Conservation (phyloP, 2,329 filamentous ascomycete species). For the Aspergillus amoenus region DNA sequence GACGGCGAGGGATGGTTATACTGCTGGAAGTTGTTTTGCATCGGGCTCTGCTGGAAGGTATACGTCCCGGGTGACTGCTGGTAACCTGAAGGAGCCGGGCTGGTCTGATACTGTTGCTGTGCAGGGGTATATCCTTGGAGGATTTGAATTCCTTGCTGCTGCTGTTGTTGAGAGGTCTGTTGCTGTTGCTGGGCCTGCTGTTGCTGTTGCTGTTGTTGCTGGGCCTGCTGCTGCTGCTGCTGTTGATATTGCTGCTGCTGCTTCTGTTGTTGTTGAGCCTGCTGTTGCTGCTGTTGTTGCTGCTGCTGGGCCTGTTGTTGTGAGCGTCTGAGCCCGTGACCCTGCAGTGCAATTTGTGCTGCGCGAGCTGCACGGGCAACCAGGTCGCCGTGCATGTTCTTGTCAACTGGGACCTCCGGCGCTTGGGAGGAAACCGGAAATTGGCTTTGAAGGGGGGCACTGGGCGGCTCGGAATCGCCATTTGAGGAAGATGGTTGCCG, state of each 20-base stretch:
- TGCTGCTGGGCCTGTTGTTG: slow-evolving; percentile 35
- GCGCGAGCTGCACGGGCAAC: slow-evolving; percentile 49
- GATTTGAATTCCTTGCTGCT: slow-evolving; percentile 32
- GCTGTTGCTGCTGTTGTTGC: slow-evolving; percentile 32
- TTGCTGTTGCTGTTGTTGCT: slow-evolving; percentile 23
- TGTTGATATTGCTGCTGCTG: slow-evolving; percentile 27
- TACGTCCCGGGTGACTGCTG: slow-evolving; percentile 32
- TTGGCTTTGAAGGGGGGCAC: slow-evolving; percentile 42
- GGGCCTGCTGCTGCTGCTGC: slow-evolving; percentile 33
- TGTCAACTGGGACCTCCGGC: slow-evolving; percentile 40
- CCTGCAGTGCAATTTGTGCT: slow-evolving; percentile 49
- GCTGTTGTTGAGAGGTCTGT: slow-evolving; percentile 5
- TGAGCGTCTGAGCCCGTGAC: slow-evolving; percentile 38
- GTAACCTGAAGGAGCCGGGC: slow-evolving; percentile 37
- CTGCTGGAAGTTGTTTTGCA: slow-evolving; percentile 43
- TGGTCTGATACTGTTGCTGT: slow-evolving; percentile 36
- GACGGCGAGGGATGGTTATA: slow-evolving; percentile 37
- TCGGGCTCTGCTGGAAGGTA: slow-evolving; percentile 41
- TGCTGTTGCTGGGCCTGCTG: slow-evolving; percentile 19
- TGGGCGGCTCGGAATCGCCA: slow-evolving; percentile 37
- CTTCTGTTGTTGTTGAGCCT: slow-evolving; percentile 22
- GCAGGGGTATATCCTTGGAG: slow-evolving; percentile 36
- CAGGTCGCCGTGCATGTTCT: slow-evolving; percentile 45
- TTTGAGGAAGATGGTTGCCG: slow-evolving; percentile 37
- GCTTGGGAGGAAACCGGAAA: slow-evolving; percentile 41